Base-by-base conservation (phyloP, 1,284 basidiomycete species). In the Ceratobasidium theobromae region DNA sequence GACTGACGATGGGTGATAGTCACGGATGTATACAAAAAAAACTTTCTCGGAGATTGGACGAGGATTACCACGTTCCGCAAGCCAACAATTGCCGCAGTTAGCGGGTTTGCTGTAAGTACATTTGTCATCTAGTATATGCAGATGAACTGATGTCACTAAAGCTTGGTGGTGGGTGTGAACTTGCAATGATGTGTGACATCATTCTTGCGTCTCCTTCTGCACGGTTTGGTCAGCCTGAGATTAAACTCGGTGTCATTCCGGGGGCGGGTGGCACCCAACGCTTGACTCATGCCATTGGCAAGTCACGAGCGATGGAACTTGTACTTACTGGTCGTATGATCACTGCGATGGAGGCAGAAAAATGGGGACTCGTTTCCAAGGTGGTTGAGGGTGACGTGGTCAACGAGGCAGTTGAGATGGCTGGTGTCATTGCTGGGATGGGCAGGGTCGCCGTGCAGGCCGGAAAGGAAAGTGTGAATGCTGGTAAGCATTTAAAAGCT, bases 91-190 rank as follows among this genome's bases (percentile, higher is more conserved):
- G 95, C 95, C 41, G 96, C 96, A 9, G 95, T 99, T 66, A 93
- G 88, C 75, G 97, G 96, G 18, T 98, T 90, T 74, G 95, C 96
- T 21, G 93, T 96, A 76, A 72, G 91, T 72, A 9, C 69, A 3
- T 14, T 46, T n/a, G 5, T 43, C 25, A 41, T 30, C 51, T 53
- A 6, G 14, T 23, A 30, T 35, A 30, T 18, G 21, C 55, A 14
- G 38, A 4, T 14, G 5, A 23, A 32, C 38, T 52, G 6, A 48
- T 33, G 2, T 52, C n/a, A 16, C 18, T 12, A 16, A 54, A 81
- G 93, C 89, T 99, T 69, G 96, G 96, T 12, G 96, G 96, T 53
- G 96, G 96, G 57, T 96, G 95, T 73, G 96, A 99, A 76, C 85
- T 99, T 53, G 95, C 96, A 11, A 86, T 98, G 75, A 93, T 95